Evolutionary conservation across 2,329 filamentous ascomycete species (phyloP), one percentile per base, ranked within the genome.

Genomic region (Pseudogymnoascus sp.): DNA sequence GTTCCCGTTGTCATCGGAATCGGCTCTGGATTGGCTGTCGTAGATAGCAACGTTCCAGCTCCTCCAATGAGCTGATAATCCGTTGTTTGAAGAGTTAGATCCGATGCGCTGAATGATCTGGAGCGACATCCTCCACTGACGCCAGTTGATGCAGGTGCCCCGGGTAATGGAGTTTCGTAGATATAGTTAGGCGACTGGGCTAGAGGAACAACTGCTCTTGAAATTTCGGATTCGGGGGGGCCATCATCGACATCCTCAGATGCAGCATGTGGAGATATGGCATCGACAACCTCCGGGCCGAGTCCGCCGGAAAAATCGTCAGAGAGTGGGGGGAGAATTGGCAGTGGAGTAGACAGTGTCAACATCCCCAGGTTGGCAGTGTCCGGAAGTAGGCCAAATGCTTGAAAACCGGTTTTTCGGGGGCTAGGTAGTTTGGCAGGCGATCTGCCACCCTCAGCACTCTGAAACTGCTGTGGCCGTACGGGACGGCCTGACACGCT

Each of bases 401-500:
- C 41, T 61, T 61, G 62, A 64, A 60, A 61, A 41, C 26, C 41
- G 28, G 26, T 56, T 24, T 41, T 60, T 61, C 26, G 26, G 26
- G 26, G 26, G 26, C 26, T 28, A 28, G 26, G 26, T 28, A 28
- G 26, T 28, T 28, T 28, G 26, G 26, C 26, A 28, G 26, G 26
- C 26, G 26, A 28, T 28, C 26, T 28, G 26, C 26, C 26, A 28
- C 14, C 19, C 41, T 53, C 3, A 63, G 37, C 26, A 50, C 38
- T 61, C 62, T 43, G 56, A 31, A 63, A 40, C 59, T 37, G 62
- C 12, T 61, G n/a, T 64, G 59, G 62, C 38, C 61, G 43, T 37
- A 56, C 19, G n/a, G 61, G 43, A 56, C 43, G 38, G 61, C 43
- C 41, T 56, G 61, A 61, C 59, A 31, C 12, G 38, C 31, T 63